Evolutionary conservation across 2,329 filamentous ascomycete genomes (phyloP).

Genomic region (Cercospora beticola): DNA sequence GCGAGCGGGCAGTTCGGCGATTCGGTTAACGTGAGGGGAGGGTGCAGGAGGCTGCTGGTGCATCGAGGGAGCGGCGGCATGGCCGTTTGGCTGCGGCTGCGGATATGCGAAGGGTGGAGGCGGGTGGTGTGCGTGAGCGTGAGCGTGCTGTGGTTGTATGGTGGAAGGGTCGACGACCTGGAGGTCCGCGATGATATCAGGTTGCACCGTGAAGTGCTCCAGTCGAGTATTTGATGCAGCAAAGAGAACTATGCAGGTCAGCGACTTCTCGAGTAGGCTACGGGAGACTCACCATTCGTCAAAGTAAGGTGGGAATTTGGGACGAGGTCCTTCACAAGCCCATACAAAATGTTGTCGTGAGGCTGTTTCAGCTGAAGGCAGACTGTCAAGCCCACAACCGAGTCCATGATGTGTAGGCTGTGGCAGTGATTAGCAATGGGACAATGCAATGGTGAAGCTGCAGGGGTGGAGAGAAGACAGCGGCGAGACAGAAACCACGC

Average conservation of each 20-base stretch:
- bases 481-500: background rate
- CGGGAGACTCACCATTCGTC: slow-evolving; percentile 61
- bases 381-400: slow-evolving; percentile 63
- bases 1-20: slow-evolving; percentile 29
- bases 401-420: slow-evolving; percentile 15
- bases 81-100: slow-evolving; percentile 12
- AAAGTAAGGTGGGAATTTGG: slow-evolving; percentile 68
- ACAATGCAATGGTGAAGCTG: background rate
- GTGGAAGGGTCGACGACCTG: slow-evolving; percentile 43
- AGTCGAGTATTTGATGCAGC: slow-evolving; percentile 55
- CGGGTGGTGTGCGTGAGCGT: slow-evolving; percentile 3
- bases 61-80: slow-evolving; percentile 5
- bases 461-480: background rate
- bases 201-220: slow-evolving; percentile 57
- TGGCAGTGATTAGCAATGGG: slow-evolving; percentile 3
- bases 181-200: slow-evolving; percentile 59
- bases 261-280: slow-evolving; percentile 17
- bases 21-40: slow-evolving; percentile 13
- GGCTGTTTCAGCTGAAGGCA: slow-evolving; percentile 68
- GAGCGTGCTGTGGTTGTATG: slow-evolving; percentile 11
- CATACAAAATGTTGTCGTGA: slow-evolving; percentile 61
- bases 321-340: slow-evolving; percentile 66
- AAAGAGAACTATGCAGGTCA: slow-evolving; percentile 51
- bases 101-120: slow-evolving; percentile 6
- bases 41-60: slow-evolving; percentile 15